These are phyloP conservation scores for Calonectria pseudoreteaudii DNA, from an alignment of 2,329 filamentous ascomycete species.

Conservation along the genomic window DNA sequence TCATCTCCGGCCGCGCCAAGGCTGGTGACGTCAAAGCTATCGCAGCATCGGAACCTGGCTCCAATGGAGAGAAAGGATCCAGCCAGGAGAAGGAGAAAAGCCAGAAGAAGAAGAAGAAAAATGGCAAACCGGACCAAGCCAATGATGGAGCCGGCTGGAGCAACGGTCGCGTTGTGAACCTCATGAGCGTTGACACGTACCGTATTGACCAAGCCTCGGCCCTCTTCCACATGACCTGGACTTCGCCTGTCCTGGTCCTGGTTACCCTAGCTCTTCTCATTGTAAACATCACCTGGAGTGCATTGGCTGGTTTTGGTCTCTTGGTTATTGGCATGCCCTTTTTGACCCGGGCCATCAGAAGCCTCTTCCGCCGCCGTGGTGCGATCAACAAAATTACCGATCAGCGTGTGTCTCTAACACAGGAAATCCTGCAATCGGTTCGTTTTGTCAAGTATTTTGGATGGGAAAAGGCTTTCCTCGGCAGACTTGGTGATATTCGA, in stretches of 20 bases:
- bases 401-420: slow-evolving; percentile 88
- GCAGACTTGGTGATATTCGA: slow-evolving; percentile 79
- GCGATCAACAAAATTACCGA: slow-evolving; percentile 95
- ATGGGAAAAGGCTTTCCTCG: slow-evolving; percentile 90
- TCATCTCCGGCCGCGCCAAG: slow-evolving; percentile 86
- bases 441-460: slow-evolving; percentile 97
- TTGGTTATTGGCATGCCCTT: slow-evolving; percentile 83
- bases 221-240: slow-evolving; percentile 93
- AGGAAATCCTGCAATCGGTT: slow-evolving; percentile 91
- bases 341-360: slow-evolving; percentile 81
- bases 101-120: slow-evolving; percentile 51
- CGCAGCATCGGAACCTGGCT: slow-evolving; percentile 51
- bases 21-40: slow-evolving; percentile 73
- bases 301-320: slow-evolving; percentile 87
- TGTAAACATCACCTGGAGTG: slow-evolving; percentile 90
- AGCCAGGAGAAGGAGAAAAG: slow-evolving; percentile 37
- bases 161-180: slow-evolving; percentile 89
- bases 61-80: slow-evolving; percentile 59
- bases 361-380: slow-evolving; percentile 79
- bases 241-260: slow-evolving; percentile 80
- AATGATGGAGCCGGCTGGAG: slow-evolving; percentile 85
- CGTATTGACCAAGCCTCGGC: slow-evolving; percentile 89
- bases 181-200: slow-evolving; percentile 97
- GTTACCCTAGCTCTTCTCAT: slow-evolving; percentile 84
- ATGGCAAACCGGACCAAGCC: slow-evolving; percentile 54